Evolutionary conservation across 2,329 filamentous ascomycete species (phyloP).

Genomic region (Phoma herbarum): DNA sequence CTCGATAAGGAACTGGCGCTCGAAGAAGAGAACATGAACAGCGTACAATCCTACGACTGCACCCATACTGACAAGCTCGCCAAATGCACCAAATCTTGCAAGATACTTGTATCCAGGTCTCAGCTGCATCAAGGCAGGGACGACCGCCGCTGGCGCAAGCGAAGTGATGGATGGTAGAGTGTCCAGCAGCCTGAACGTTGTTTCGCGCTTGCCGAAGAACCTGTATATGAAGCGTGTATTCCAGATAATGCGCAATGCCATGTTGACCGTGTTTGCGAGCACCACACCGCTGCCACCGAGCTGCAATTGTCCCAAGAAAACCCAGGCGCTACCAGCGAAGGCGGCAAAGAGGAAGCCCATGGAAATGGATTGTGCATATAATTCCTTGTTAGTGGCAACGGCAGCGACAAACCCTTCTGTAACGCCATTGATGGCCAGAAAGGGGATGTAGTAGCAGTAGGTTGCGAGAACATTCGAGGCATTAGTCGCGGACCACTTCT

Average conservation of each 20-base stretch:
- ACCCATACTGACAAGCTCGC: conserved; percentile 53
- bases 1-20: conserved; percentile 44
- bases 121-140: conserved; percentile 50
- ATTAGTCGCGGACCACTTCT: conserved; percentile 76
- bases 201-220: conserved; percentile 37
- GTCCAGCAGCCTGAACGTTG: conserved; percentile 30
- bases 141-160: conserved; percentile 49
- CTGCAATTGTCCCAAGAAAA: conserved; percentile 74
- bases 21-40: conserved; percentile 45
- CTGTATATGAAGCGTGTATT: conserved; percentile 74
- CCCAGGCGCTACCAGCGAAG: conserved; percentile 77
- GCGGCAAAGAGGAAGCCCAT: conserved; percentile 83
- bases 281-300: conserved; percentile 84
- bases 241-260: conserved; percentile 85
- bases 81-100: conserved; percentile 50
- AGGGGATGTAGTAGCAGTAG: conserved; percentile 93
- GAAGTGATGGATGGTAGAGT: conserved; percentile 39
- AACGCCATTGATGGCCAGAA: conserved; percentile 90
- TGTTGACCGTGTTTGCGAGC: conserved; percentile 87
- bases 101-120: conserved; percentile 39
- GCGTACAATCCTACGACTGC: conserved; percentile 49
- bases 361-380: conserved; percentile 80
- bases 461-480: conserved; percentile 76
- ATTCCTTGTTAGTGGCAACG: conserved; percentile 77
- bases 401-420: conserved; percentile 92